Percentiles rank a stretch among this genome's conserved stretches.
phyloP scores from a whole-genome alignment of 371 early-diverging fungal genomes.

The Lichtheimia ornata region DNA sequence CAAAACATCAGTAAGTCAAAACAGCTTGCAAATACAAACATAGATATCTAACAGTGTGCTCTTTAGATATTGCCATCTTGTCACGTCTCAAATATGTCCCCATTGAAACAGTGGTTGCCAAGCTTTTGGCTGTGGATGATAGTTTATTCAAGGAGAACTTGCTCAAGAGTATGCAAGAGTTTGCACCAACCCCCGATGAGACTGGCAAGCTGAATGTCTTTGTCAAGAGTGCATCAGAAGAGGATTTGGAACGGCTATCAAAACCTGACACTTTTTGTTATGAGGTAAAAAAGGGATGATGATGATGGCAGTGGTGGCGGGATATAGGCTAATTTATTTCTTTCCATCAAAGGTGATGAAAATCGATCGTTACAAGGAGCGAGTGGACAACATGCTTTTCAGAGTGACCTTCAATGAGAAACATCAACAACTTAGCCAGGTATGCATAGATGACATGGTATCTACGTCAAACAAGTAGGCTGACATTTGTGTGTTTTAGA shows the following conservation, averaged over 20 bases:
- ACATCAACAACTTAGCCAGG: constrained; percentile 67
- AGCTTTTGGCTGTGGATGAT: constrained; percentile 67
- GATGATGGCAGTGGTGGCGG: not conserved
- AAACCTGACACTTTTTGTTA: constrained; percentile 83
- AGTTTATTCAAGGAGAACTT: constrained; percentile 64
- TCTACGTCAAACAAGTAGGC: not conserved
- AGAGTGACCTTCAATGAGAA: constrained; percentile 78
- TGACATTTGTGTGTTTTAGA: constrained; percentile 26
- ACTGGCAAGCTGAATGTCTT: constrained; percentile 71
- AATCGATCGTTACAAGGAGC: constrained; percentile 79
- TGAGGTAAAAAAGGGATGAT: constrained; percentile 50
- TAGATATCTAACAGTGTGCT: not conserved
- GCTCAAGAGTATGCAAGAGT: constrained; percentile 65
- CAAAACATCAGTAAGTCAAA: constrained; percentile 71
- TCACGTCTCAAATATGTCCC: constrained; percentile 67
- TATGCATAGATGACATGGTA: constrained; percentile 25
- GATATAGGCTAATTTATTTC: not conserved
- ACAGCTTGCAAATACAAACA: not conserved
- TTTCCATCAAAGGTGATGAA: constrained; percentile 62
- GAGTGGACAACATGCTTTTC: constrained; percentile 76
- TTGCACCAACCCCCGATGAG: constrained; percentile 77
- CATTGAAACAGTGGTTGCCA: constrained; percentile 57
- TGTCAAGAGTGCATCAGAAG: constrained; percentile 63
- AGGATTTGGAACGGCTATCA: constrained; percentile 68
- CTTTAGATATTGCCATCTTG: constrained; percentile 67